Conservation (phyloP, 495 filamentous ascomycete genomes). For the Endocarpon pusillum region DNA sequence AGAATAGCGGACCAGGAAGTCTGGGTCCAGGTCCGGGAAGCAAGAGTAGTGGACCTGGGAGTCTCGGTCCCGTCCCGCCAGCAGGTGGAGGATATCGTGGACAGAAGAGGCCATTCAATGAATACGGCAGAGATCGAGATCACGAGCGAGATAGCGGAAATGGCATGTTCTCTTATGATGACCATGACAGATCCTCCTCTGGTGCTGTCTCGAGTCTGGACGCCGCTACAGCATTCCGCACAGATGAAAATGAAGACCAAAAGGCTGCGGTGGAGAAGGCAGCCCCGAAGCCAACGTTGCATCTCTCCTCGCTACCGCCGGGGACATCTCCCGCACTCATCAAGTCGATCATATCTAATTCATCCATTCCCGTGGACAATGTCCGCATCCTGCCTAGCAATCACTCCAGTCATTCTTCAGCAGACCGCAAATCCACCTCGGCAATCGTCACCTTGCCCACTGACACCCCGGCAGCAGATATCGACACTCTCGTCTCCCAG, state of each 20-base stretch:
- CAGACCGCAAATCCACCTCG: slow-evolving; percentile 59
- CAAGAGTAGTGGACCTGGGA: slow-evolving; percentile 9
- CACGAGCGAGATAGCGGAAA: slow-evolving; percentile 21
- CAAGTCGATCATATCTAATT: slow-evolving; percentile 47
- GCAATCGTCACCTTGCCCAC: slow-evolving; percentile 75
- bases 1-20: slow-evolving; percentile 61
- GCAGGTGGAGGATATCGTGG: too few relatives aligned
- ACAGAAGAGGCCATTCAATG: slow-evolving; percentile 30
- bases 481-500: slow-evolving; percentile 59
- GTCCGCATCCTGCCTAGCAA: slow-evolving; percentile 53
- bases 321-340: slow-evolving; percentile 55
- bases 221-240: slow-evolving; percentile 30
- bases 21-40: slow-evolving; percentile 44
- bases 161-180: slow-evolving; percentile 40
- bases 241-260: slow-evolving; percentile 33
- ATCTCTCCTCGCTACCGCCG: slow-evolving; percentile 43
- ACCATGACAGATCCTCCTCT: slow-evolving; percentile 20
- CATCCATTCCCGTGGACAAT: slow-evolving; percentile 52
- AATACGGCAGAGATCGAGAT: slow-evolving; percentile 14
- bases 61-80: not conserved
- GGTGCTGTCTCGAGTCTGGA: slow-evolving; percentile 18
- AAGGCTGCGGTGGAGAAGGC: slow-evolving; percentile 43
- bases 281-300: slow-evolving; percentile 74
- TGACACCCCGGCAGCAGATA: slow-evolving; percentile 71
- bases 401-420: slow-evolving; percentile 23